Conservation (phyloP, 768 basidiomycete genomes). For the Kwoniella sp. region DNA sequence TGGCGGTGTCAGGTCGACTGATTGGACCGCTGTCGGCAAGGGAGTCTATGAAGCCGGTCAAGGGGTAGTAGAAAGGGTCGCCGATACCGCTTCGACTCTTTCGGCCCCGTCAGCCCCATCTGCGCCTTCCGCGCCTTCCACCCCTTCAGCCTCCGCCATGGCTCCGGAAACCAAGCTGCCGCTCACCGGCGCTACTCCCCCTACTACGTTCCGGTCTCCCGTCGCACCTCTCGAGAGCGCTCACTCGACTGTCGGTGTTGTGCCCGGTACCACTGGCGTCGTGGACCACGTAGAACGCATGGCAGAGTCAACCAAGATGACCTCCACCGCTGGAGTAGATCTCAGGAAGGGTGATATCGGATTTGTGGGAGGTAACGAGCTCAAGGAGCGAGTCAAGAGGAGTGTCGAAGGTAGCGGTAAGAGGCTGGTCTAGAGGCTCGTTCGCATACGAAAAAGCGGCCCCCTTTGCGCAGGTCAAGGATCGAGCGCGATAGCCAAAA, state of each 20-base stretch:
- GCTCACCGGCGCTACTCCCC: background rate
- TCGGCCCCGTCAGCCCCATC: background rate
- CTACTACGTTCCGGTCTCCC: background rate
- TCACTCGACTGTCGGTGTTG: slow-evolving; percentile 2
- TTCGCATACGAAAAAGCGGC: background rate
- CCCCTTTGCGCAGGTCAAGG: too few species aligned
- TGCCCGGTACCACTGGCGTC: slow-evolving; percentile 8
- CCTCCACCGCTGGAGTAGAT: slow-evolving; percentile 1
- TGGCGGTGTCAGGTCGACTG: slow-evolving; percentile 17
- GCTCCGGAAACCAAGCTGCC: background rate
- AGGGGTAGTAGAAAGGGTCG: slow-evolving; percentile 7
- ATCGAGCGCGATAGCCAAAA: background rate
- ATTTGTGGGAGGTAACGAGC: slow-evolving; percentile 2
- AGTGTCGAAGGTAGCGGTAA: slow-evolving; percentile 1
- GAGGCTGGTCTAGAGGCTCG: slow-evolving; percentile 6
- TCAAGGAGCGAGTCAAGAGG: slow-evolving; percentile 5
- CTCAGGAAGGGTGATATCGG: slow-evolving; percentile 8
- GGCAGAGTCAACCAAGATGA: slow-evolving; percentile 1
- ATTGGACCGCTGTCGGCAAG: slow-evolving; percentile 24
- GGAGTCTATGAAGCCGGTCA: slow-evolving; percentile 14
- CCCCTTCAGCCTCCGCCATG: too few species aligned
- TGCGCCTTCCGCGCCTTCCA: background rate
- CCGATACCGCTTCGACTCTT: background rate
- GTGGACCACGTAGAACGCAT: slow-evolving; percentile 3
- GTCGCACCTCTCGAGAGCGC: background rate